These are phyloP conservation scores for Alternaria triticimaculans DNA, from an alignment of 2,329 filamentous ascomycete genomes.

Conservation along the genomic window DNA sequence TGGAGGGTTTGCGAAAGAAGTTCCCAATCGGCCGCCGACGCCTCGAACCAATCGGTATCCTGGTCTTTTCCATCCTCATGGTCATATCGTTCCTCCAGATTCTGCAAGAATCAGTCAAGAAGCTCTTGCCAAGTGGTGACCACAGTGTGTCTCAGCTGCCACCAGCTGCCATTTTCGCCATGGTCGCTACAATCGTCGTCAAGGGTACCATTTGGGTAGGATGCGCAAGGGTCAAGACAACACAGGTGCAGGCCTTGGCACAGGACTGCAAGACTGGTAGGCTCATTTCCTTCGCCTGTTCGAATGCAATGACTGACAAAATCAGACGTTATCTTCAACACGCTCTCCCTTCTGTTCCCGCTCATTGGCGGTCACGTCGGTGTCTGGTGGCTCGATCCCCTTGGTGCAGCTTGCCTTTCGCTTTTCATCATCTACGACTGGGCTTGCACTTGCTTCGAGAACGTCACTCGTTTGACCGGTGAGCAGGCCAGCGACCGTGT, in stretches of 20 bases:
- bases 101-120: constrained; percentile 65
- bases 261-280: constrained; percentile 63
- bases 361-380: constrained; percentile 64
- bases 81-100: constrained; percentile 68
- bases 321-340: constrained; percentile 70
- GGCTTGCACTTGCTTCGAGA: constrained; percentile 66
- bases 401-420: constrained; percentile 67
- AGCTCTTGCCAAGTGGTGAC: constrained; percentile 60
- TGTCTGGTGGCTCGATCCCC: constrained; percentile 72
- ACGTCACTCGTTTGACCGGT: constrained; percentile 66
- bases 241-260: constrained; percentile 67
- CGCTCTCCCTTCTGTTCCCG: constrained; percentile 67
- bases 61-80: constrained; percentile 69
- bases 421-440: constrained; percentile 74
- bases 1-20: constrained; percentile 57
- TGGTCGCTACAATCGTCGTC: constrained; percentile 63
- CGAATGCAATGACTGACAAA: neutral
- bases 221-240: constrained; percentile 66
- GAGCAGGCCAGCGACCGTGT: constrained; percentile 60
- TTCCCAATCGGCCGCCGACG: constrained; percentile 62
- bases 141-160: constrained; percentile 60
- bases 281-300: no score
- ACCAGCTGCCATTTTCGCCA: constrained; percentile 62
- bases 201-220: constrained; percentile 68
- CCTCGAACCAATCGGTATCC: constrained; percentile 67